Base-by-base conservation (phyloP, 768 basidiomycete genomes). In the Kwoniella europaea region DNA sequence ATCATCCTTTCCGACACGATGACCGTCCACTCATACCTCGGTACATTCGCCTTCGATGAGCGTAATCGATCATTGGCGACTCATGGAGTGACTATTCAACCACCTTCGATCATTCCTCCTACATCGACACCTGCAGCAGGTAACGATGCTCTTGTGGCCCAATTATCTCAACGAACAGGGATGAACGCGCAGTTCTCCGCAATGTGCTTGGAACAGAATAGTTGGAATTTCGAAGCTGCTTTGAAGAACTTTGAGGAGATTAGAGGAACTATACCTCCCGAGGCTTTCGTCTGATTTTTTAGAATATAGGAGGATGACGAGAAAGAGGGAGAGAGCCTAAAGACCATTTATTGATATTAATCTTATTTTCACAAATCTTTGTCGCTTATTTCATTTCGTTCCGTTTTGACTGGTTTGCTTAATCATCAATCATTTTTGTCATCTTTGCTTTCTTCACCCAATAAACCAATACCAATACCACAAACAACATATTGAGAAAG, bases 1-100 rank as follows among this genome's bases (percentile, higher is more conserved):
- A 86, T 89, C 67, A 90, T 98, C 75, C 86, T 98, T 3, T 97
- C 94, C 16, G 97, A 99, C 83, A 89, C 92, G 73, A 88, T 91
- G 84, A 89, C 89, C 46, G 86, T 98, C 67, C 90, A 94, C 53
- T 87, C 86, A n/a, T 96, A 92, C 82, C 92, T 93, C 4, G 91
- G 89, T 74, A 88, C 88, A 63, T 90, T 90, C 24, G 72, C 78
- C n/a, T 78, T 71, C 71, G 91, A 91, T 20, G 96, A 93, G 90
- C 29, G 46, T 3, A 86, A 84, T 74, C 88, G 82, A 42, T 80
- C 80, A 43, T 77, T 83, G 57, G 79, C 80, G 3, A 69, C 79
- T 16, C 66, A 73, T 27, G 76, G 84, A 44, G 78, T 76, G 2
- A 68, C 74, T 42, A 75, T 81, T 84, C 60, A 80, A 67, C 20